Percentiles rank a stretch among this genome's conserved stretches.
Evolutionary conservation across 345 rosid genomes (phyloP).

Genomic region (Camelina sativa): DNA sequence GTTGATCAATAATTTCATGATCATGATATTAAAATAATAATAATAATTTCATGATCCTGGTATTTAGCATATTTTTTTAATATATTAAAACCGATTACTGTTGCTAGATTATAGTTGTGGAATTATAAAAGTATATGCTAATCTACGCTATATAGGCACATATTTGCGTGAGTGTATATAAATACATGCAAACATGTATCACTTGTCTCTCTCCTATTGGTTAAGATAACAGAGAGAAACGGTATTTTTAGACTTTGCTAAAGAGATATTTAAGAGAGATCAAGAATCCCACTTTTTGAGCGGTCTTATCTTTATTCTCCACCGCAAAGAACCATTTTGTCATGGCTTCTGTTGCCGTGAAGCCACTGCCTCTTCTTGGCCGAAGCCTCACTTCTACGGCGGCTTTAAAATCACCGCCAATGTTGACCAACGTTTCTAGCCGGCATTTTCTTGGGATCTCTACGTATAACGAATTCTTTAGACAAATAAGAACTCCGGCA

Average conservation of each 20-base stretch:
- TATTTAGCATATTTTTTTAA: neutral
- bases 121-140: conserved; percentile 15
- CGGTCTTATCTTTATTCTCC: conserved; percentile 37
- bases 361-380: conserved; percentile 28
- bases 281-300: conserved; percentile 22
- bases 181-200: neutral
- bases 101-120: neutral
- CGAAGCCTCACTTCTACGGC: conserved; percentile 7
- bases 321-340: conserved; percentile 10
- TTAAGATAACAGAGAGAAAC: conserved; percentile 22
- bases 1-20: too few relatives aligned
- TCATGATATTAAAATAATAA: too few relatives aligned
- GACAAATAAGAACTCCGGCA: neutral
- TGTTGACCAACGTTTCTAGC: conserved; percentile 16
- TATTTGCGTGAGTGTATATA: neutral
- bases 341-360: conserved; percentile 40
- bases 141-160: neutral
- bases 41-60: neutral
- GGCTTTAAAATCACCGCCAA: conserved; percentile 11
- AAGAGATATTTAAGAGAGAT: conserved; percentile 15
- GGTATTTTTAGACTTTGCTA: conserved; percentile 27
- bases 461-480: neutral
- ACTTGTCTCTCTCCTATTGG: conserved; percentile 32
- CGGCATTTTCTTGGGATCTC: conserved; percentile 21
- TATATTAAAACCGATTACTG: neutral